These are phyloP conservation scores for Biscogniauxia mediterranea DNA, from an alignment of 2,329 filamentous ascomycete genomes.

Conservation along the genomic window DNA sequence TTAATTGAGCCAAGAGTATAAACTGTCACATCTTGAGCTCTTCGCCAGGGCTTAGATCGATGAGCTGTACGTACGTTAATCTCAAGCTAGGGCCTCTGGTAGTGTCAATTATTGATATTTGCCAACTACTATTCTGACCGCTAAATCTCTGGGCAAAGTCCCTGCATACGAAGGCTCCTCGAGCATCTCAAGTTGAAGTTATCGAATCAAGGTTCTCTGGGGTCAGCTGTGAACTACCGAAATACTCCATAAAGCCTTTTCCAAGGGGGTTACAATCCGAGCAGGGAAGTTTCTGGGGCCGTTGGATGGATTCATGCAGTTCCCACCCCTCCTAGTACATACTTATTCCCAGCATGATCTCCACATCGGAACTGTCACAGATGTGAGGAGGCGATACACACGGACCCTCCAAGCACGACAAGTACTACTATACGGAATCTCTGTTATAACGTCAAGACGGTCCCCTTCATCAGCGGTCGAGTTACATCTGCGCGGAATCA, in stretches of 20 bases:
- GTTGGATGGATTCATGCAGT: conserved; percentile 3
- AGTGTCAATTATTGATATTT: neutral
- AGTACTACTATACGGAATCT: conserved; percentile 7
- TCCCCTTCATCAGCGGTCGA: neutral
- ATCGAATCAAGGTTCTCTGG: neutral
- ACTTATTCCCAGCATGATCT: conserved; percentile 6
- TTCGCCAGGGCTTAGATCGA: neutral
- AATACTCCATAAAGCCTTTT: neutral
- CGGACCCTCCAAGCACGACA: conserved; percentile 5
- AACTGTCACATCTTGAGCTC: neutral
- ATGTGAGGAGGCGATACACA: conserved; percentile 16
- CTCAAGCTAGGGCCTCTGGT: neutral
- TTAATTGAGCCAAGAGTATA: conserved; percentile 1
- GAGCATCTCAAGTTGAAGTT: neutral
- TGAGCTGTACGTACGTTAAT: neutral
- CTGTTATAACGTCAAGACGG: conserved; percentile 2
- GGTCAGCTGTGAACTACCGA: neutral
- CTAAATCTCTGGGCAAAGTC: neutral
- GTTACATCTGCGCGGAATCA: conserved; percentile 10
- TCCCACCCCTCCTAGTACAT: conserved; percentile 14
- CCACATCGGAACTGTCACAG: conserved; percentile 24
- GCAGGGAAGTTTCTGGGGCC: neutral
- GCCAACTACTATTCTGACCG: neutral
- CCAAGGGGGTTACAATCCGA: neutral
- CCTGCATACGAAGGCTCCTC: neutral